Evolutionary conservation across 305 asterid genomes (phyloP).

Genomic region (Rubia balearica): DNA sequence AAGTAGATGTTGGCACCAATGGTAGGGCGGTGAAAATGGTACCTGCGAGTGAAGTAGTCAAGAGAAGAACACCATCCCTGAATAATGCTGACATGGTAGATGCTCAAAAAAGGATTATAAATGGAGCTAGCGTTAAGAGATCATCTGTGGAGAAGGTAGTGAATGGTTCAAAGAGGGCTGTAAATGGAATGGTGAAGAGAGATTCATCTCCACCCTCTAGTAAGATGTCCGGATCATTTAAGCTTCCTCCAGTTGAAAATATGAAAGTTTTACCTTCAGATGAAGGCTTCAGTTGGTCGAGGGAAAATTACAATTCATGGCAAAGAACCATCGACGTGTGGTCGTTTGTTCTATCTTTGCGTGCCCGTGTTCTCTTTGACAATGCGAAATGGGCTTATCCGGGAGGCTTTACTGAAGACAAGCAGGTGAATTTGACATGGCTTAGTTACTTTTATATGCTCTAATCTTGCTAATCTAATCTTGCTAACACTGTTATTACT

Average conservation of each 20-base stretch:
- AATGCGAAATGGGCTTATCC: conserved; percentile 69
- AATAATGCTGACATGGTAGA: conserved; percentile 28
- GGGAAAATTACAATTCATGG: conserved; percentile 68
- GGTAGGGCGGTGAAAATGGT: conserved; percentile 67
- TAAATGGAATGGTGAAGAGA: conserved; percentile 40
- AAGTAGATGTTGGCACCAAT: conserved; percentile 39
- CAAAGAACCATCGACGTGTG: conserved; percentile 87
- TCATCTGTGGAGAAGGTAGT: conserved; percentile 23
- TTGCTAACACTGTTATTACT: background rate
- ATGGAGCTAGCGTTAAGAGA: conserved; percentile 16
- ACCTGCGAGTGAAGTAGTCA: conserved; percentile 51
- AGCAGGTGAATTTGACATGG: conserved; percentile 43
- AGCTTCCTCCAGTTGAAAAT: conserved; percentile 65
- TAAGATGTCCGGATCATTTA: conserved; percentile 22
- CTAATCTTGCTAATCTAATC: background rate
- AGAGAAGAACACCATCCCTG: conserved; percentile 25
- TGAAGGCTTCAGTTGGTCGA: conserved; percentile 96
- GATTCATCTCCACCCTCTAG: conserved; percentile 28
- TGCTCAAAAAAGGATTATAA: conserved; percentile 27
- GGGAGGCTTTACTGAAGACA: conserved; percentile 80
- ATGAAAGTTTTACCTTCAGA: conserved; percentile 73
- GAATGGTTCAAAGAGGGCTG: conserved; percentile 32
- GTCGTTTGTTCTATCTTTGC: conserved; percentile 84
- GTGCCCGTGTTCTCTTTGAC: conserved; percentile 73
- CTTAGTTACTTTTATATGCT: background rate